phyloP scores from a whole-genome alignment of 139 green algal genomes.

The Diplosphaera chodatii region DNA sequence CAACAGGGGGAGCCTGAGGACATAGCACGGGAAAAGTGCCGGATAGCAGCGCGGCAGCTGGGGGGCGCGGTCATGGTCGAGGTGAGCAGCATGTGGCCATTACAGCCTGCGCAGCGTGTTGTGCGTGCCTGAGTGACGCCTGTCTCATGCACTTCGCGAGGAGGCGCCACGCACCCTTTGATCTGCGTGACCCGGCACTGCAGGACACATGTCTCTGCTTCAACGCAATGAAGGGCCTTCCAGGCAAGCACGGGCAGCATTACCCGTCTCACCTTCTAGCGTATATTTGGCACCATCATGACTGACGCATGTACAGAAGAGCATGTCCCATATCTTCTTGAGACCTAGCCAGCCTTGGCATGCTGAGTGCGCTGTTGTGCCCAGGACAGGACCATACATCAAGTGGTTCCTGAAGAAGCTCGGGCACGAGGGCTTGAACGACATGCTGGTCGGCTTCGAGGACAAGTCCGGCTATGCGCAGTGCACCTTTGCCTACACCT shows the following conservation, averaged over 20 bases:
- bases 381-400: constrained; percentile 77
- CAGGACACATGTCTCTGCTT: constrained; percentile 98
- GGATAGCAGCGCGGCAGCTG: constrained; percentile 65
- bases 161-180: no score
- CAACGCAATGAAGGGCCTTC: constrained; percentile 85
- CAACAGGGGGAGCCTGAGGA: constrained; percentile 89
- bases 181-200: no score
- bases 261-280: no score
- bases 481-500: constrained; percentile 91
- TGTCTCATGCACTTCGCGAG: no score
- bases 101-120: no score
- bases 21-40: constrained; percentile 87
- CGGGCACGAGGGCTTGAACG: constrained; percentile 79
- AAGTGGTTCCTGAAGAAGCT: constrained; percentile 95
- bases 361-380: no score
- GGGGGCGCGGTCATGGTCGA: constrained; percentile 77
- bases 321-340: no score
- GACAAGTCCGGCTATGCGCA: constrained; percentile 91
- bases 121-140: no score
- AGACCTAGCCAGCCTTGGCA: no score
- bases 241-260: constrained; percentile 45
- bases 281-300: no score
- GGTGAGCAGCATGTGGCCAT: no score
- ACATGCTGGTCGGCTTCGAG: constrained; percentile 52
- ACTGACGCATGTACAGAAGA: no score